These are phyloP conservation scores for Fagopyrum esculentum DNA, from an alignment of 148 eudicot species.

Conservation along the genomic window DNA sequence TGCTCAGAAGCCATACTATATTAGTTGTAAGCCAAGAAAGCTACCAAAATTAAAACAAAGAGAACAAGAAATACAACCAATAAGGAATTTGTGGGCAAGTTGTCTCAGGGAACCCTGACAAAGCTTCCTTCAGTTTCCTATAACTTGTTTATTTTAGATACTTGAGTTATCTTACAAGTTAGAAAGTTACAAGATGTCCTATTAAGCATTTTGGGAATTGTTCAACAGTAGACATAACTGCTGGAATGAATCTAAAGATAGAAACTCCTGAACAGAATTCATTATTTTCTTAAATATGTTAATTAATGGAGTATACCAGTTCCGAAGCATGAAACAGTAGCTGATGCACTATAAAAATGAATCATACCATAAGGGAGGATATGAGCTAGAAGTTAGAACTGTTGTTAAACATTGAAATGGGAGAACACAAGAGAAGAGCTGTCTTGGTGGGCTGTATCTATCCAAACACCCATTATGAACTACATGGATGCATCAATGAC, in stretches of 20 bases:
- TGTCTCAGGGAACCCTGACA: neutral
- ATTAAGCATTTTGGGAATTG: neutral
- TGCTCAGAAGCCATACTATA: slow-evolving; percentile 2
- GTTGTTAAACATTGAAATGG: slow-evolving; percentile 3
- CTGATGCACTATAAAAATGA: neutral
- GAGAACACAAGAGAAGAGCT: slow-evolving; percentile 27
- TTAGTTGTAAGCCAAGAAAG: slow-evolving; percentile 7
- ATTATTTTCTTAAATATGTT: neutral
- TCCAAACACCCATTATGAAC: slow-evolving; percentile 31
- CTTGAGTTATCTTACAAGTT: neutral
- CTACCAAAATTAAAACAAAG: neutral
- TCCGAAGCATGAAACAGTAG: neutral
- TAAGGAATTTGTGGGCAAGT: neutral
- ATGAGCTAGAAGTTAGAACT: neutral
- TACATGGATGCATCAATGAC: slow-evolving; percentile 51
- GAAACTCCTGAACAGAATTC: neutral
- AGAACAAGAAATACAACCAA: neutral
- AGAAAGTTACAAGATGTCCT: neutral
- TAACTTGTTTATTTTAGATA: neutral
- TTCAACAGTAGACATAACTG: neutral
- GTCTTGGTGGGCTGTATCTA: slow-evolving; percentile 55
- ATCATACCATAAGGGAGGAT: slow-evolving; percentile 7
- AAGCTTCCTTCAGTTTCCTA: neutral
- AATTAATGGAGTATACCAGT: neutral
- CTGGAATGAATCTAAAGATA: neutral